Conservation (phyloP, 2,329 filamentous ascomycete genomes). For the Ophiostoma angusticollis region DNA sequence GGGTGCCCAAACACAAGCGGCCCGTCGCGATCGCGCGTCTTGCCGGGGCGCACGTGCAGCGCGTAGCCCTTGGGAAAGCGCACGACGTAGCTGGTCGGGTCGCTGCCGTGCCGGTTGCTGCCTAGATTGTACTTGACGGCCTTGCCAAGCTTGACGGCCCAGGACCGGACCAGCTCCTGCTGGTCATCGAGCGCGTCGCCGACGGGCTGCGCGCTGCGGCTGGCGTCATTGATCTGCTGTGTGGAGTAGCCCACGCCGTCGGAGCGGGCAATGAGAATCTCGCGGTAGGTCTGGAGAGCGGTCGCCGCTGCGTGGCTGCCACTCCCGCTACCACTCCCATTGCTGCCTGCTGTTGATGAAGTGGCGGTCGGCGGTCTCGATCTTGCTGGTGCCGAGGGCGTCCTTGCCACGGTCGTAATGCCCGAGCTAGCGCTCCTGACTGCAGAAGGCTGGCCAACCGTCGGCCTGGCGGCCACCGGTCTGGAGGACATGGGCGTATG, state of each 20-base stretch:
- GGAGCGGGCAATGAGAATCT: constrained; percentile 12
- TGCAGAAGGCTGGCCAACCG: not conserved
- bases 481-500: constrained; percentile 4
- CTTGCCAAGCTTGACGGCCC: constrained; percentile 15
- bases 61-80: constrained; percentile 14
- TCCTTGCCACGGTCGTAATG: not conserved
- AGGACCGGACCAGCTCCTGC: constrained; percentile 13
- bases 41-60: constrained; percentile 13
- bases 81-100: constrained; percentile 13
- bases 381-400: not conserved
- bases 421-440: not conserved
- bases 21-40: constrained; percentile 48
- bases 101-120: not conserved
- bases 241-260: constrained; percentile 14
- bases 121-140: constrained; percentile 16
- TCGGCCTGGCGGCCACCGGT: not conserved
- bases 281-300: constrained; percentile 10
- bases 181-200: constrained; percentile 12
- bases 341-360: not conserved
- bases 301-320: not conserved
- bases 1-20: constrained; percentile 15
- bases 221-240: constrained; percentile 15
- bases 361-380: not conserved
- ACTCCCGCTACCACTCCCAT: not conserved
- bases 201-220: constrained; percentile 11